A percentile compares a stretch with the other conserved stretches of the same genome.
These are phyloP conservation scores for Zangia roseola DNA, from an alignment of 768 basidiomycete genomes.

Conservation along the genomic window DNA sequence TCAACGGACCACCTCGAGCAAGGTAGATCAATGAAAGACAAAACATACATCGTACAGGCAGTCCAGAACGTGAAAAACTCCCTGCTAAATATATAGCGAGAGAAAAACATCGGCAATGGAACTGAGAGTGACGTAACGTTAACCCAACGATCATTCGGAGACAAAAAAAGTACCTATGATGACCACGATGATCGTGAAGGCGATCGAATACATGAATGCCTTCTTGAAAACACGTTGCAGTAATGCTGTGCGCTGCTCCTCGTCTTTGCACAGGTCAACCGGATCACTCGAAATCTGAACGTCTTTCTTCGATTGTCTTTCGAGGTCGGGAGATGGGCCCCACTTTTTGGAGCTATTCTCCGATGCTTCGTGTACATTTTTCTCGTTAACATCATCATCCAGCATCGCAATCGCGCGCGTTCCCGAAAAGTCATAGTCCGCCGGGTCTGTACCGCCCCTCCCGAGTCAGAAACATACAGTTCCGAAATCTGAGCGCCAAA, in stretches of 20 bases:
- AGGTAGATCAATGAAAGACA: background rate
- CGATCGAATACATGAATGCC: slow-evolving; percentile 33
- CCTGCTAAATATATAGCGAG: slow-evolving; percentile 35
- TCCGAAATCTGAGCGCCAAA: background rate
- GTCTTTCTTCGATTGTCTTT: slow-evolving; percentile 13
- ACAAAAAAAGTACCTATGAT: slow-evolving; percentile 28
- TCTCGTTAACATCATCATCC: slow-evolving; percentile 10
- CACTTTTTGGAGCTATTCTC: background rate
- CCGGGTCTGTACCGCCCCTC: slow-evolving; percentile 26
- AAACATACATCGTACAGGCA: slow-evolving; percentile 36
- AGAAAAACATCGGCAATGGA: slow-evolving; percentile 41
- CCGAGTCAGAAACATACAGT: background rate
- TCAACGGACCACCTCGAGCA: slow-evolving; percentile 2
- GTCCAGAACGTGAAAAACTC: slow-evolving; percentile 40
- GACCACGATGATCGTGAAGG: slow-evolving; percentile 34
- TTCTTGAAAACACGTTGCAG: slow-evolving; percentile 32
- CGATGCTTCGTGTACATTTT: background rate
- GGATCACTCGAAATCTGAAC: background rate
- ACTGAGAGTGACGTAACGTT: slow-evolving; percentile 25
- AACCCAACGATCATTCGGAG: background rate
- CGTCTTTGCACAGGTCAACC: background rate
- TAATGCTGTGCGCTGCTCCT: slow-evolving; percentile 12
- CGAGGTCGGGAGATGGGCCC: slow-evolving; percentile 9
- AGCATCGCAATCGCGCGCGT: slow-evolving; percentile 36
- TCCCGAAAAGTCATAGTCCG: slow-evolving; percentile 38